Base-by-base conservation (phyloP, 1,284 basidiomycete species). In the Pseudozyma sp. region DNA sequence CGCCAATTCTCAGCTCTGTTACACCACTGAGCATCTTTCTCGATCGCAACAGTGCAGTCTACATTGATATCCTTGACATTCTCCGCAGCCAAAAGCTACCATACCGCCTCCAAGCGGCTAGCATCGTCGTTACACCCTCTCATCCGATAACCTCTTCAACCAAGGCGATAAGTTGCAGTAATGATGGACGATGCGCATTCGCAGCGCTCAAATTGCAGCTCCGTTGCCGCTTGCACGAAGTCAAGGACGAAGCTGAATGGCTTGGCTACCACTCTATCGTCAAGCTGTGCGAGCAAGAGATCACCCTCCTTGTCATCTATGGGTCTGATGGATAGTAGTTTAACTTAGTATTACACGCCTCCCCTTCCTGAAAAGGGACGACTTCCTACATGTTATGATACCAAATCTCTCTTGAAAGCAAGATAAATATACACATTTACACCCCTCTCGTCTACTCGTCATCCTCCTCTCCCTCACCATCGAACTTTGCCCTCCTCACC, bases 201-300 rank as follows among this genome's bases (percentile, higher is more conserved):
- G 21, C 34, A 11, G 35, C 56, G 13, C 16, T 47, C 10, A 51
- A 36, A 7, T 4, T 74, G 12, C 45, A 52, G 13, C 47, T 65
- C 5, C 43, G 60, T 4, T 57, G 56, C 31, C 43, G 65, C 5
- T 49, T 68, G 11, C 34, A 47, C 44, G 51, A 65, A 35, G 25
- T 65, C 6, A 52, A 38, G 35, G 50, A 67, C 3, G 73, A 76
- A 39, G 68, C 73, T 3, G 51, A 45, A 0, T 76, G 60, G 64
- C 25, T 76, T 11, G 73, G 73, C 1, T 76, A 76, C 14, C 6
- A 1, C 0, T 65, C 63, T 6, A 52, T 76, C 39, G 49, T 60
- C 1, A 8, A 9, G 0, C 35, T 68, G 40, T 71, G 73, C 25
- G 39, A 61, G 13, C 5, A 6, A 4, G 57, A 67, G 34, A 45